A percentile compares a stretch with the other conserved stretches of the same genome.
Conservation (phyloP, 2,329 filamentous ascomycete genomes). For the Talaromyces marneffei region DNA sequence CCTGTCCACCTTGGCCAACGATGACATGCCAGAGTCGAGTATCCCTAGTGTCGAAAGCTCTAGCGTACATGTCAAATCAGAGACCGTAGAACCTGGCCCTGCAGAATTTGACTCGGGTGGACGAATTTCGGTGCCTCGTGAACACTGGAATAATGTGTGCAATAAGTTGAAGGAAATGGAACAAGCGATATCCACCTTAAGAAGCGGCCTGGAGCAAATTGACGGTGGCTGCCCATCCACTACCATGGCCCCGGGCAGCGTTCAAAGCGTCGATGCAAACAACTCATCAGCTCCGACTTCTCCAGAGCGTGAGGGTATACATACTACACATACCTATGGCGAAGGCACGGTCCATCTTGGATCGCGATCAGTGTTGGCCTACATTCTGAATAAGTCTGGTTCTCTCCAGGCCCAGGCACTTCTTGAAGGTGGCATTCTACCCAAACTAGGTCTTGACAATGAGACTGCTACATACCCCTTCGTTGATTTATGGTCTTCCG, state of each 20-base stretch:
- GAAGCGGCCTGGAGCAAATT: slow-evolving; percentile 34
- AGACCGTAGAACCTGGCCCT: slow-evolving; percentile 13
- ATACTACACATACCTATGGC: slow-evolving; percentile 55
- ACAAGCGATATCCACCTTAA: slow-evolving; percentile 34
- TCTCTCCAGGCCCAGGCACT: slow-evolving; percentile 48
- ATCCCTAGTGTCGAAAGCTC: slow-evolving; percentile 1
- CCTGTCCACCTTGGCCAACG: background rate
- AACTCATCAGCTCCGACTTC: slow-evolving; percentile 24
- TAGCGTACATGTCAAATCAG: slow-evolving; percentile 11
- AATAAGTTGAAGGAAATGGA: slow-evolving; percentile 40
- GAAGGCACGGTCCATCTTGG: slow-evolving; percentile 58
- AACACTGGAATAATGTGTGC: slow-evolving; percentile 42
- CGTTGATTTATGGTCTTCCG: slow-evolving; percentile 59
- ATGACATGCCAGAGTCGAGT: background rate
- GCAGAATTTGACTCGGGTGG: slow-evolving; percentile 16
- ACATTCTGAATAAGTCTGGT: slow-evolving; percentile 51
- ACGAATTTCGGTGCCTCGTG: slow-evolving; percentile 36
- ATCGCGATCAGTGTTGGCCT: slow-evolving; percentile 56
- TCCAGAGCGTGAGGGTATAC: slow-evolving; percentile 50
- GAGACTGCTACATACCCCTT: slow-evolving; percentile 61
- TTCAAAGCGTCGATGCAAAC: slow-evolving; percentile 21
- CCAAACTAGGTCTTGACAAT: slow-evolving; percentile 59
- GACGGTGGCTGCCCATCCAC: slow-evolving; percentile 21
- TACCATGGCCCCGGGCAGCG: slow-evolving; percentile 22
- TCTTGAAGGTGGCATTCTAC: slow-evolving; percentile 56